A percentile compares a stretch with the other conserved stretches of the same genome.
Evolutionary conservation across 306 rosid species (phyloP).

Genomic region (Lathyrus sativus): DNA sequence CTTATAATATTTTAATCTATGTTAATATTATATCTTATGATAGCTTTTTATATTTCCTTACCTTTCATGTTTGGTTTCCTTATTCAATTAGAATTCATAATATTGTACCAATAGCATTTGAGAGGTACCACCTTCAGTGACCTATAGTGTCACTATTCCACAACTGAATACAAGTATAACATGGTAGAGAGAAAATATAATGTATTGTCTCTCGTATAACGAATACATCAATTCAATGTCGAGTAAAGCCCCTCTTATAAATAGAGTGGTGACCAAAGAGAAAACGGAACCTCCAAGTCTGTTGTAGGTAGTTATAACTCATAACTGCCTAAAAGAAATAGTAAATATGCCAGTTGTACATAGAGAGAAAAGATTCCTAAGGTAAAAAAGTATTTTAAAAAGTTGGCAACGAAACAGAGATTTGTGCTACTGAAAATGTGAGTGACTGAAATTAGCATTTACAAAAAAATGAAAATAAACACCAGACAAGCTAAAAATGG

Average conservation of each 20-base stretch:
- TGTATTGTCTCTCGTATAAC: too few relatives aligned
- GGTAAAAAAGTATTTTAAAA: not conserved
- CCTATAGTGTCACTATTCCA: too few relatives aligned
- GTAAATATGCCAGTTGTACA: too few relatives aligned
- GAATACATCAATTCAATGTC: too few relatives aligned
- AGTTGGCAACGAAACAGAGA: conserved; percentile 8
- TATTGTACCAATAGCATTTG: too few relatives aligned
- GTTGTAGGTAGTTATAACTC: too few relatives aligned
- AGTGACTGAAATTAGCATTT: conserved; percentile 15
- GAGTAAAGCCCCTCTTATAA: not conserved
- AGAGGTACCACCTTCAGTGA: too few relatives aligned
- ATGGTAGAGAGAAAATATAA: too few relatives aligned
- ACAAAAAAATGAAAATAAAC: not conserved
- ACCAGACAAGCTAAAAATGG: conserved; percentile 19
- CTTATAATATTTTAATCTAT: not conserved
- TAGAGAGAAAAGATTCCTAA: not conserved
- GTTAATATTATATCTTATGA: not conserved
- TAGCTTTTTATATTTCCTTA: conserved; percentile 1
- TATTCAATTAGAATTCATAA: not conserved
- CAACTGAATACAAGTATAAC: too few relatives aligned
- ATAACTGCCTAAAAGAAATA: too few relatives aligned
- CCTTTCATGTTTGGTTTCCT: not conserved
- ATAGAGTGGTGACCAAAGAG: not conserved
- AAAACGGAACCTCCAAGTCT: too few relatives aligned
- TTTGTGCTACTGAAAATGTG: conserved; percentile 9